Evolutionary conservation across 1,284 basidiomycete genomes (phyloP), one percentile per base, ranked within the genome.

Genomic region (Schizopora paradoxa): DNA sequence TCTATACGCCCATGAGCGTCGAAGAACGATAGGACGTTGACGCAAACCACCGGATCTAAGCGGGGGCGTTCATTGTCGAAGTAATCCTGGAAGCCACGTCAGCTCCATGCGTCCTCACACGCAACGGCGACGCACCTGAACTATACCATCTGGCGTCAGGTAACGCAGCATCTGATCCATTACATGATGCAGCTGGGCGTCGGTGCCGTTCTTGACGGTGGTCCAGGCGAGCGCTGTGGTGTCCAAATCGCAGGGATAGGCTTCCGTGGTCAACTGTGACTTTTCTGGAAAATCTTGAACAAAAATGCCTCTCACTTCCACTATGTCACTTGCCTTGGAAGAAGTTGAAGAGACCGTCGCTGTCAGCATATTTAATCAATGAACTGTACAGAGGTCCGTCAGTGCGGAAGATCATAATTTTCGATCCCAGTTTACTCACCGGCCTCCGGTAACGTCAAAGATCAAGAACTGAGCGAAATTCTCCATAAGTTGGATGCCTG

Each of bases 401-500:
- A n/a, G n/a, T n/a, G n/a, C n/a, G n/a, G n/a, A n/a, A n/a, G 21
- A 8, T 7, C 31, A 37, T 5, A 19, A 19, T 5, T n/a, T n/a
- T n/a, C n/a, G n/a, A n/a, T n/a, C n/a, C n/a, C 26, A 11, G 19
- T 11, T 23, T 25, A 19, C 37, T 48, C 50, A 74, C 70, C 54
- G 61, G 51, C 77, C 65, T 16, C 61, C 54, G 0, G 74, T 77
- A 4, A 66, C 62, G 49, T 80, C 77, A 11, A 76, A 60, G 38
- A 80, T 75, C 13, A 80, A 61, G 3, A 78, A 65, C 52, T 79
- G 76, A 4, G 73, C 66, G 47, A 77, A 78, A 52, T 76, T 76
- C 56, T 79, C 75, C 39, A 64, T 54, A 18, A 78, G 56, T 13
- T 61, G 51, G 0, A 67, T 54, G n/a, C 70, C 68, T 10, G 56